Evolutionary conservation across 805 yeast species (phyloP).

Genomic region (Saturnispora gosingensis): DNA sequence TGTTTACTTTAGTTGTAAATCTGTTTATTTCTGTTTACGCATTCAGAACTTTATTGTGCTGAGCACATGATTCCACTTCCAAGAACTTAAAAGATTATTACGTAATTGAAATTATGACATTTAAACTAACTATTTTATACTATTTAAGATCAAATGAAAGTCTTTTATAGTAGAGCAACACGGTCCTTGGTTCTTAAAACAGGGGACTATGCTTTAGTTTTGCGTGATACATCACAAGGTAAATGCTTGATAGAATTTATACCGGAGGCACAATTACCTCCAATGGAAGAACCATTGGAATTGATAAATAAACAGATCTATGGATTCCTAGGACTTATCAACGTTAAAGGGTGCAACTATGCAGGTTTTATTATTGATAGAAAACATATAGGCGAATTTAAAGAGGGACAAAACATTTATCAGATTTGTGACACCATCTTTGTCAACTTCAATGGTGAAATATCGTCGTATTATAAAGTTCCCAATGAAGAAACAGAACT

Average conservation of each 20-base stretch:
- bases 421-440: slow-evolving; percentile 54
- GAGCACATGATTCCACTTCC: background rate
- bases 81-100: background rate
- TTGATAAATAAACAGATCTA: slow-evolving; percentile 15
- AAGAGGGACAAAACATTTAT: slow-evolving; percentile 43
- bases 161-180: slow-evolving; percentile 6
- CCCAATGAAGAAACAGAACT: background rate
- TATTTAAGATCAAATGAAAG: slow-evolving; percentile 4
- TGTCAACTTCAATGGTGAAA: slow-evolving; percentile 50
- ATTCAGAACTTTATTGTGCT: background rate
- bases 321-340: slow-evolving; percentile 57
- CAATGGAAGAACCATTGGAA: slow-evolving; percentile 19
- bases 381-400: slow-evolving; percentile 45
- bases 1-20: background rate
- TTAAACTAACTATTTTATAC: background rate
- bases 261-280: slow-evolving; percentile 21
- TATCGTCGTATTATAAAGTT: slow-evolving; percentile 5
- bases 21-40: background rate
- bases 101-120: background rate
- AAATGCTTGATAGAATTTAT: slow-evolving; percentile 48
- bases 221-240: slow-evolving; percentile 15
- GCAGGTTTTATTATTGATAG: slow-evolving; percentile 50
- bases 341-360: slow-evolving; percentile 44
- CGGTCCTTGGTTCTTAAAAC: slow-evolving; percentile 8
- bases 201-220: slow-evolving; percentile 5